Evolutionary conservation across 1,284 basidiomycete species (phyloP), one percentile per base, ranked within the genome.

Genomic region (Erythrobasidium hasegawianum): DNA sequence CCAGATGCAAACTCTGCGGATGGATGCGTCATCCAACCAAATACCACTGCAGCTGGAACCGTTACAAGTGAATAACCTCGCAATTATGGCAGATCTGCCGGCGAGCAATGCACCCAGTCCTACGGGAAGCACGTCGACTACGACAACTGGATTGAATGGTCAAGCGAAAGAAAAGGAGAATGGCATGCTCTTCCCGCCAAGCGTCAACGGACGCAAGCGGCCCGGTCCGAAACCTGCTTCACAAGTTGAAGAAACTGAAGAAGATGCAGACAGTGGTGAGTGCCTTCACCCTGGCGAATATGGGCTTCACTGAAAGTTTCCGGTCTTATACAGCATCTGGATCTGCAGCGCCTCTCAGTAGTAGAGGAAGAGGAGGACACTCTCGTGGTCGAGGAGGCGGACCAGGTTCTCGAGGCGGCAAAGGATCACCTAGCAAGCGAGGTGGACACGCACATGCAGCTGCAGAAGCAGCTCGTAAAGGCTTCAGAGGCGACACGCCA

Each of bases 321-420:
- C n/a, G 4, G 33, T 33, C 33, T 33, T 33, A 33, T 33, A n/a
- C 33, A 33, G 33, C 33, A 33, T 26, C 29, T n/a, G 33, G 20
- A 26, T 14, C 16, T 7, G 20, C 33, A 38, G 22, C 14, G 24
- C 13, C 26, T 18, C 52, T 10, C 57, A 60, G 57, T n/a, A n/a
- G n/a, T 57, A 13, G 40, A 40, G 20, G 39, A 57, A 9, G 49
- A 38, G 2, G 49, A 57, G 10, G n/a, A 41, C 13, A 4, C 11
- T 4, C 5, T 5, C 33, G 33, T 11, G 33, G 33, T 33, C 33
- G 33, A 5, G 33, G 33, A 11, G 33, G 33, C 33, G 22, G 68
- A 56, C 22, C 67, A 18, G 45, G 56, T 57, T 40, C 72, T 74
- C 26, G 73, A 67, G 2, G 40, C 59, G 9, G 49, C 24, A 58